Conservation (phyloP, 331 rosid genomes). For the Phaseolus coccineus region DNA sequence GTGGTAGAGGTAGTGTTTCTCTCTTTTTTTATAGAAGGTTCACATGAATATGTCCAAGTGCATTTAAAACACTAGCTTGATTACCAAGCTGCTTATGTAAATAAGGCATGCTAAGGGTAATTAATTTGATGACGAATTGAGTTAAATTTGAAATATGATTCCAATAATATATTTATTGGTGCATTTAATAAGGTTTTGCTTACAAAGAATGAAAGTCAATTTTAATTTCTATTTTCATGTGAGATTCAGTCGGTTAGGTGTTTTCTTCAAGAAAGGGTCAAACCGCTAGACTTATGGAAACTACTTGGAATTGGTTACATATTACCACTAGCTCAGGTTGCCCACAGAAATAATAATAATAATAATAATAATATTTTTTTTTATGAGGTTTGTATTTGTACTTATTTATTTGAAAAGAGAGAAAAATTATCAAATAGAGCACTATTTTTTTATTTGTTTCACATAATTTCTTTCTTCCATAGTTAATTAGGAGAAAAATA, state of each 20-base stretch:
- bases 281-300: not conserved
- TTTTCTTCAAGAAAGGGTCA: not conserved
- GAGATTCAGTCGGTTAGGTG: not conserved
- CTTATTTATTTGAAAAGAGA: too few relatives aligned
- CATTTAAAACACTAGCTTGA: not conserved
- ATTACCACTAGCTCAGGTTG: not conserved
- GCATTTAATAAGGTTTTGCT: not conserved
- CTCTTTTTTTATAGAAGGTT: not conserved
- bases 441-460: not conserved
- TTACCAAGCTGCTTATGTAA: not conserved
- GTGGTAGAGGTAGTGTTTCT: too few relatives aligned
- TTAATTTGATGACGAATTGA: not conserved
- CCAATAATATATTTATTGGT: not conserved
- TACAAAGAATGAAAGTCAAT: not conserved
- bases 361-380: too few relatives aligned
- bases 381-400: too few relatives aligned
- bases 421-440: too few relatives aligned
- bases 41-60: not conserved
- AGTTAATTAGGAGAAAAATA: not conserved
- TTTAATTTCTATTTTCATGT: not conserved
- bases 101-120: not conserved
- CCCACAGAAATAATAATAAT: too few relatives aligned
- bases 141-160: not conserved
- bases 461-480: not conserved
- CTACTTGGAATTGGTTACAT: not conserved